Evolutionary conservation across 441 rosid species (phyloP).

Genomic region (Capsella rubella): DNA sequence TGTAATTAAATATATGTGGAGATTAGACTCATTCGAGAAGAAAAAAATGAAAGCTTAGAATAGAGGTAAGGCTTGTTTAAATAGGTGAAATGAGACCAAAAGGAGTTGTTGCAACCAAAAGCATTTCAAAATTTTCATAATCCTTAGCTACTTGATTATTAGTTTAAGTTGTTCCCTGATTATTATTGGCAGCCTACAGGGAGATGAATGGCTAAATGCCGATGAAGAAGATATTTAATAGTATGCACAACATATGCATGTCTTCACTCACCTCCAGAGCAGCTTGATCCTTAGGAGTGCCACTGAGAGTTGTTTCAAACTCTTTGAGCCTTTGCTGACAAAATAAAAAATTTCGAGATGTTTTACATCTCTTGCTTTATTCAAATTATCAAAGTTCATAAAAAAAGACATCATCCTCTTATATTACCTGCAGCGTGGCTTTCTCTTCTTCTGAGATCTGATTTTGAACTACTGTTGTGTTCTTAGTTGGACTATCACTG

Average conservation of each 20-base stretch:
- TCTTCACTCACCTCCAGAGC: conserved; percentile 84
- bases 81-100: background rate
- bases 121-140: background rate
- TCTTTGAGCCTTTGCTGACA: conserved; percentile 80
- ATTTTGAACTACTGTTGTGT: conserved; percentile 57
- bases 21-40: background rate
- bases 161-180: background rate
- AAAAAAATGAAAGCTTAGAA: background rate
- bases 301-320: conserved; percentile 65
- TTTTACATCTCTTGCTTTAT: conserved; percentile 18
- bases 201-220: conserved; percentile 25
- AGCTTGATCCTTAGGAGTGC: conserved; percentile 71
- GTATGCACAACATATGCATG: background rate
- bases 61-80: no score
- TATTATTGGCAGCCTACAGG: conserved; percentile 20
- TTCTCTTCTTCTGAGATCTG: conserved; percentile 76
- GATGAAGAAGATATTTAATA: conserved; percentile 8
- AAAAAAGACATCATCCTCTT: conserved; percentile 10
- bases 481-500: conserved; percentile 64
- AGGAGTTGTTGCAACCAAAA: background rate
- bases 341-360: conserved; percentile 14
- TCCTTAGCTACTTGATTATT: conserved; percentile 6
- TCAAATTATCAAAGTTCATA: background rate
- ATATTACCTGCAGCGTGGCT: conserved; percentile 69
- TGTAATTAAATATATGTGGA: conserved; percentile 9